Evolutionary conservation across 352 stramenopile species (phyloP).

Genomic region (Blastocystis sp.): DNA sequence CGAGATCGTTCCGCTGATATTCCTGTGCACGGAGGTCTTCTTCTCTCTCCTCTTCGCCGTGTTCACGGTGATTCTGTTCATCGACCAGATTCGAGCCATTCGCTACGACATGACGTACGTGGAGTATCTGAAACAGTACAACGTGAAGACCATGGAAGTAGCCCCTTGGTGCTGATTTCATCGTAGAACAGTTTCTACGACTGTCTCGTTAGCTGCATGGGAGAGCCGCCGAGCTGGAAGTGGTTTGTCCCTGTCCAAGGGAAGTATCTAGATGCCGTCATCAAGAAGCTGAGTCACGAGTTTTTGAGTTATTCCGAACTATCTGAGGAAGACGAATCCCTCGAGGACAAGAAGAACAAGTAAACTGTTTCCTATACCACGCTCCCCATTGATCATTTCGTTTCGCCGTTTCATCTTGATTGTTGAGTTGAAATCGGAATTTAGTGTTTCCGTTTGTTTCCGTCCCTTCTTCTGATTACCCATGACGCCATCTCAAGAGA

Average conservation of each 20-base stretch:
- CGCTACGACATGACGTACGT: slow-evolving; percentile 68
- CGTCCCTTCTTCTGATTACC: slow-evolving; percentile 1
- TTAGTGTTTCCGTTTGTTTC: not conserved
- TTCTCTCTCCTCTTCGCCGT: slow-evolving; percentile 28
- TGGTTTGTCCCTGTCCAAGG: slow-evolving; percentile 44
- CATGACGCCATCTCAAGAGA: not conserved
- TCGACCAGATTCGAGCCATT: slow-evolving; percentile 45
- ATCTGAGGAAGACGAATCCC: not conserved
- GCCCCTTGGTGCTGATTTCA: not conserved
- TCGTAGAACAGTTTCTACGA: slow-evolving; percentile 55
- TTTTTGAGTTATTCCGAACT: not conserved
- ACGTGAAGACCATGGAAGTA: slow-evolving; percentile 42
- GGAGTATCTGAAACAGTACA: slow-evolving; percentile 61
- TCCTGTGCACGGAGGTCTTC: slow-evolving; percentile 21
- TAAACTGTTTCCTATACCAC: slow-evolving; percentile 5
- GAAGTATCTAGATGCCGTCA: slow-evolving; percentile 3
- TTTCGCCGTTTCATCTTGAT: too few relatives aligned
- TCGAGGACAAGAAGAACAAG: slow-evolving; percentile 63
- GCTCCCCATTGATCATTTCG: too few relatives aligned
- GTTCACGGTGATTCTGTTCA: slow-evolving; percentile 16
- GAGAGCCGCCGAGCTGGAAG: slow-evolving; percentile 4
- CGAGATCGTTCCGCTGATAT: not conserved
- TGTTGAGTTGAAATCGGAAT: slow-evolving; percentile 9
- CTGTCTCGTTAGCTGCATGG: slow-evolving; percentile 59
- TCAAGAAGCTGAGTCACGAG: slow-evolving; percentile 58